Base-by-base conservation (phyloP, 2,329 filamentous ascomycete species). In the Golovinomyces cichoracearum region DNA sequence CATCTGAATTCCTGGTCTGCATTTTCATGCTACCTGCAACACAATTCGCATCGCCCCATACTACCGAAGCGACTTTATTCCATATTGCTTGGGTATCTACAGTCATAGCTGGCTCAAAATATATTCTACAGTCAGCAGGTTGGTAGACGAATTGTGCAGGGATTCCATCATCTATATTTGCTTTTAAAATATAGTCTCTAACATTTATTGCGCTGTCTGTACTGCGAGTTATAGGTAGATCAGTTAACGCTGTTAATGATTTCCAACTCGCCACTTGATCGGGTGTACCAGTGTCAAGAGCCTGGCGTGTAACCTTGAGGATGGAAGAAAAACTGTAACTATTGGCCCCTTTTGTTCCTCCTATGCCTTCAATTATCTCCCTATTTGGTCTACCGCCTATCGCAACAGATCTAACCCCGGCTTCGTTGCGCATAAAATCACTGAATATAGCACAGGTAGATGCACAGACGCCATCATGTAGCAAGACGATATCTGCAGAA, bases 71-170 rank as follows among this genome's bases (percentile, higher is more conserved):
- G 19, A 63, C 65, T 42, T 62, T 63, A 29, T 58, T 61, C 75
- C 76, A 79, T 21, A 73, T 57, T 21, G 59, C 61, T 2, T 62
- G 63, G 1, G 70, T 64, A 49, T 73, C 65, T 5, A 64, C 57
- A 19, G 71, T 58, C 59, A 72, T 75, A 1, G 64, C 60, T n/a
- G 65, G 58, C 10, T 73, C 74, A 52, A 71, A 77, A 56, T 69
- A 79, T 9, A 78, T 58, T 3, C 73, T 65, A 54, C 75, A 80
- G 54, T 74, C 70, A 0, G 75, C 71, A 0, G 72, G 67, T 53
- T 76, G 68, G 52, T 76, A 74, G 4, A 70, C 58, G 56, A 79
- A 79, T 54, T 80, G 76, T 19, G 70, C 60, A 9, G 74, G 69
- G 0, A 65, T 61, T 46, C 60, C 57, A 19, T 58, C 53, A 48